Base-by-base conservation (phyloP, 1,284 basidiomycete species). In the Exobasidium rhododendri region DNA sequence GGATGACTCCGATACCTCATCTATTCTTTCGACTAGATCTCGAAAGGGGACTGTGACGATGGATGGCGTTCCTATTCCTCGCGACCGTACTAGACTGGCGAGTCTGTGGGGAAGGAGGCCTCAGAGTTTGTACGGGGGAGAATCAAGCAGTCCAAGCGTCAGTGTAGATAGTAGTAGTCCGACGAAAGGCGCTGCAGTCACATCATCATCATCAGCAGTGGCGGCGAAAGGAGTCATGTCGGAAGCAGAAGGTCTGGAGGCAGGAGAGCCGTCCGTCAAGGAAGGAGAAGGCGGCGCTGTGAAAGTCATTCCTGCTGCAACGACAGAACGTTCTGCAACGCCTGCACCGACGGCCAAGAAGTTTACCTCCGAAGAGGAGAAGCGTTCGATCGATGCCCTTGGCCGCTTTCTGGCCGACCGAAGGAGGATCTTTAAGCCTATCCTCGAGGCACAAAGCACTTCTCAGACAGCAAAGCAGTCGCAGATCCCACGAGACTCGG, bases 341-440 rank as follows among this genome's bases (percentile, higher is more conserved):
- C 28, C 64, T 20, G n/a, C 32, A 2, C n/a, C 50, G 3, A 7
- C 35, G 17, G 35, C 29, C 11, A 29, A 55, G 52, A 55, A 22
- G 13, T 28, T 55, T n/a, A 22, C 29, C 22, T 51, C 50, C 13
- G 47, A 50, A 50, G 47, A 50, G 5, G 47, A 50, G 5, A 47
- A 24, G 20, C 35, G 30, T 24, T 62, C 75, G 4, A 64, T 78
- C 5, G 72, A 77, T 30, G 75, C 75, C 1, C 69, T 79, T 10
- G 75, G 73, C 14, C 68, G 75, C 32, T 79, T 77, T 53, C 68
- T 79, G 24, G 74, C 73, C 3, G 78, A 79, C 50, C 69, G 78
- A 29, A 69, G 78, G 32, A 65, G 78, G 6, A 71, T 79, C 57
- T 71, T 77, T 62, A 75, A 73, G 53, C 69, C 73, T 14, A 64